A percentile compares a stretch with the other conserved stretches of the same genome.
phyloP scores from a whole-genome alignment of 2,329 filamentous ascomycete species.

The Pyricularia grisea region DNA sequence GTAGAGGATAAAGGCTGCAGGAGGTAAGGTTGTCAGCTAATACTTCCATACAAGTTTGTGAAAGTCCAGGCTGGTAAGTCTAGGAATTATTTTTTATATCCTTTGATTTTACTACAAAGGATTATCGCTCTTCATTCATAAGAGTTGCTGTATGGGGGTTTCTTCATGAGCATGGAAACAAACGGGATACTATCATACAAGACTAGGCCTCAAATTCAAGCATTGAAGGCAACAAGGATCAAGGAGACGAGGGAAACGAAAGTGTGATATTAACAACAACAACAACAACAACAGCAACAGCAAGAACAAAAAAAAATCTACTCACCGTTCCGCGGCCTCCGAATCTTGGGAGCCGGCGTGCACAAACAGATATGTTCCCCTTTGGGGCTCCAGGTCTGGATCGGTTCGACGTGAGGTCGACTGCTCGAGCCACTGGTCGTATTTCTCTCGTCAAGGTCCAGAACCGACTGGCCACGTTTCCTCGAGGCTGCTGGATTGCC shows the following conservation, averaged over 20 bases:
- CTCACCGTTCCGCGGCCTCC: constrained; percentile 50
- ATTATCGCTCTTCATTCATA: neutral
- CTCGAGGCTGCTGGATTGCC: neutral
- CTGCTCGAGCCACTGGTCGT: neutral
- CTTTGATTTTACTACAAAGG: neutral
- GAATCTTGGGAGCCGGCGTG: constrained; percentile 46
- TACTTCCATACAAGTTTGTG: too few relatives aligned
- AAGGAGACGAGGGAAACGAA: neutral
- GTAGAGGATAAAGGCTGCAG: constrained; percentile 88
- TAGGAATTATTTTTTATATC: too few relatives aligned
- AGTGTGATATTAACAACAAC: neutral
- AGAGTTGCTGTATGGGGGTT: neutral
- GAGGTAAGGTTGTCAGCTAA: constrained; percentile 1
- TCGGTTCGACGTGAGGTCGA: neutral
- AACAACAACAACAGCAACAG: neutral
- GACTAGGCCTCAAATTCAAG: too few relatives aligned
- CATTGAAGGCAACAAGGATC: neutral
- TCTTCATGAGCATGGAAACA: neutral
- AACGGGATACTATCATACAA: neutral
- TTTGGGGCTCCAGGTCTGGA: neutral
- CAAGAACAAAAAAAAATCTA: constrained; percentile 13
- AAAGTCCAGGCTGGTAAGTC: too few relatives aligned
- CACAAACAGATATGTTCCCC: constrained; percentile 45
- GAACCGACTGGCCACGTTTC: neutral
- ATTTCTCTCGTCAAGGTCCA: neutral